Evolutionary conservation across 352 stramenopile genomes (phyloP), one percentile per base, ranked within the genome.

Genomic region (Phytophthora citrophthora): DNA sequence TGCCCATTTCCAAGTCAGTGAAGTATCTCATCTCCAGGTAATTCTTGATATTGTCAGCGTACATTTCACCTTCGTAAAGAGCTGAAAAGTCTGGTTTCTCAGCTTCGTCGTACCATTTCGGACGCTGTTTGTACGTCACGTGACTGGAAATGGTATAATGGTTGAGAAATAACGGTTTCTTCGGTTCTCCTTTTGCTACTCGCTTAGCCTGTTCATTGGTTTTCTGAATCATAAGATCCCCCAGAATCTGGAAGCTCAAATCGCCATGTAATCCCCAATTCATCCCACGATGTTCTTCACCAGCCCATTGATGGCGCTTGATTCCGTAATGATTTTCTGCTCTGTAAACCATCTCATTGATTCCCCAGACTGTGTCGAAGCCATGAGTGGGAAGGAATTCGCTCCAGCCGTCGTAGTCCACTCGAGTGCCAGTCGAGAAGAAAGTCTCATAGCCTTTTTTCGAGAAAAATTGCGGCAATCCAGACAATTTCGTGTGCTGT

Each of bases 111-210:
- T 76, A 83, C 79, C 79, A 86, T 44, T 60, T 38, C 0, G 76
- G 74, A 1, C 63, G 59, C 10, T 79, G 45, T 26, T 53, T 39
- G 48, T 72, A 89, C 18, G 64, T 49, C 7, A 72, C 68, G 58
- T 89, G 79, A 49, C 74, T 86, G 3, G 74, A 84, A 54, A 88
- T 86, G 27, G 79, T 84, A 55, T 85, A 86, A 36, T 84, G 74
- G 11, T 72, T 86, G 12, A 85, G 53, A 50, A 85, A 86, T 27
- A 79, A 67, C 16, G 79, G 76, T 38, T 73, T 65, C 54, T 81
- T 82, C 0, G 51, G 16, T 18, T 75, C 36, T 10, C 63, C 62
- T 2, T 45, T 48, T 0, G 18, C 40, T 16, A 74, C 38, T 1
- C 70, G 73, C 24, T 61, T 29, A 0, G 10, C 34, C 34, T 88